Evolutionary conservation across 306 rosid species (phyloP).

Genomic region (Cucurbita moschata): DNA sequence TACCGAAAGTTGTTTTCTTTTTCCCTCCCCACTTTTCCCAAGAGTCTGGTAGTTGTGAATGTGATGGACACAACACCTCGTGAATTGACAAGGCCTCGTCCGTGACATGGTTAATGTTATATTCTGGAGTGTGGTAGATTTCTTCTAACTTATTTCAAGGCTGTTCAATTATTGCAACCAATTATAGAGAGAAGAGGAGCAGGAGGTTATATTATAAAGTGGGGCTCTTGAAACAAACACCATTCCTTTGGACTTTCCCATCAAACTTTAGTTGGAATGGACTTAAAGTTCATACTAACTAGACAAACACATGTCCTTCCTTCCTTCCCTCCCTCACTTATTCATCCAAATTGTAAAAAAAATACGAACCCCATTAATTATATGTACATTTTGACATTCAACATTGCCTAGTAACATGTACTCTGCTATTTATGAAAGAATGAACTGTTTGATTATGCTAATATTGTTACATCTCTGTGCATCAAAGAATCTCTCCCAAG

Average conservation of each 20-base stretch:
- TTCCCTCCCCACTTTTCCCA: neutral
- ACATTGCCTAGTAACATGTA: too few relatives aligned
- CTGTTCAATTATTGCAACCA: neutral
- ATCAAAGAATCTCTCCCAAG: neutral
- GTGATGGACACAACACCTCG: neutral
- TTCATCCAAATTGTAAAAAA: too few relatives aligned
- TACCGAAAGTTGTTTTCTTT: neutral
- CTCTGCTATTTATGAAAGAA: neutral
- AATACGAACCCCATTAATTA: too few relatives aligned
- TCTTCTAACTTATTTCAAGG: neutral
- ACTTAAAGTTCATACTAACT: too few relatives aligned
- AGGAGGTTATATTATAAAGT: neutral
- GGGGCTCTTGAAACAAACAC: neutral
- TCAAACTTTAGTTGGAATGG: neutral
- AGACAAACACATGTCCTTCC: too few relatives aligned
- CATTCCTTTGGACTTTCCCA: neutral
- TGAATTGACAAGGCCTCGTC: neutral
- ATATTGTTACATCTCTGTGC: neutral
- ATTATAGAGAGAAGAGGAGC: neutral
- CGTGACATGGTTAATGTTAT: neutral
- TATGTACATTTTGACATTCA: too few relatives aligned
- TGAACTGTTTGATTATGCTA: neutral
- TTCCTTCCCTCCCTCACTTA: too few relatives aligned
- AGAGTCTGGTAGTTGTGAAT: neutral
- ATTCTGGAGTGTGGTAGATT: neutral